These are phyloP conservation scores for Panellus pusillus DNA, from an alignment of 768 basidiomycete species.

Conservation along the genomic window DNA sequence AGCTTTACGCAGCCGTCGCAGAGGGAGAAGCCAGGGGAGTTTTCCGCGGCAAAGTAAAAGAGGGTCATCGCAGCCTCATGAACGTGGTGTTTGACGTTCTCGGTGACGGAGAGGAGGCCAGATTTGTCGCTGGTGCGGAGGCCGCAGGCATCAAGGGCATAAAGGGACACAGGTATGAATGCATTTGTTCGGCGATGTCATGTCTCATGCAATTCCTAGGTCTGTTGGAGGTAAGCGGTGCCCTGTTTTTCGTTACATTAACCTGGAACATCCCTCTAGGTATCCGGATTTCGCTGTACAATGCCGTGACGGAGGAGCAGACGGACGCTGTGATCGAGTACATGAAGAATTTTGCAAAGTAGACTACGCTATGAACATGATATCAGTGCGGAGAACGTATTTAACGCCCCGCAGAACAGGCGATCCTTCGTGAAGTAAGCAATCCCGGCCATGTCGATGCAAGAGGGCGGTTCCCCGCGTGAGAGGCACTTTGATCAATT, in stretches of 20 bases:
- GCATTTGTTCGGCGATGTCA: neutral
- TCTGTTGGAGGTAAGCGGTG: slow-evolving; percentile 18
- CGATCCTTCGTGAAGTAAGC: slow-evolving; percentile 72
- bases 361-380: slow-evolving; percentile 53
- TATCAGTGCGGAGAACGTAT: slow-evolving; percentile 71
- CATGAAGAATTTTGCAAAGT: slow-evolving; percentile 42
- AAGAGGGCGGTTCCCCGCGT: slow-evolving; percentile 65
- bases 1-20: slow-evolving; percentile 72
- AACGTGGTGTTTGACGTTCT: slow-evolving; percentile 85
- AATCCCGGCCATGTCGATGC: slow-evolving; percentile 76
- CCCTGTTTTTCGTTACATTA: neutral
- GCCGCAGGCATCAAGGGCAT: slow-evolving; percentile 77
- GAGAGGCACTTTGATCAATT: slow-evolving; percentile 52
- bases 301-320: slow-evolving; percentile 78
- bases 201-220: slow-evolving; percentile 10
- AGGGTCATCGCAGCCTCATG: slow-evolving; percentile 89
- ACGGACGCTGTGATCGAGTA: slow-evolving; percentile 62
- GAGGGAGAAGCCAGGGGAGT: slow-evolving; percentile 72
- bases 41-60: slow-evolving; percentile 68
- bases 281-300: slow-evolving; percentile 85
- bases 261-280: slow-evolving; percentile 37
- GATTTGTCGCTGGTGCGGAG: slow-evolving; percentile 82
- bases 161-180: slow-evolving; percentile 86
- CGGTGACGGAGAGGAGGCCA: slow-evolving; percentile 69
- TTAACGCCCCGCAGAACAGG: slow-evolving; percentile 60